Conservation (phyloP, 805 yeast genomes). For the Diddensiella santjacobensis region DNA sequence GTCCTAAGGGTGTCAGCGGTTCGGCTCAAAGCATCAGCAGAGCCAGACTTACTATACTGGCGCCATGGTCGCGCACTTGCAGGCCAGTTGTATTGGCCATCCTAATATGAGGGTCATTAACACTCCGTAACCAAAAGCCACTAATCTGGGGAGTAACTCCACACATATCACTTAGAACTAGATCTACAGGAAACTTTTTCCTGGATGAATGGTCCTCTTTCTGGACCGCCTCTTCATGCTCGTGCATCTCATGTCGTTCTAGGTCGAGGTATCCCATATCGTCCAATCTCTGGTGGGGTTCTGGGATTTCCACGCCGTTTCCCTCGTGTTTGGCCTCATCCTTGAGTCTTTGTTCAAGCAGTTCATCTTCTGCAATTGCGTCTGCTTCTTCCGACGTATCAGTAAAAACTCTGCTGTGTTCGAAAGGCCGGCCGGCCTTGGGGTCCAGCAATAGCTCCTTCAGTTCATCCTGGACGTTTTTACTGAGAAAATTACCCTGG, state of each 20-base stretch:
- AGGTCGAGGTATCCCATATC: conserved; percentile 24
- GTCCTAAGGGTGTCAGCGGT: conserved; percentile 42
- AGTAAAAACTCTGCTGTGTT: conserved; percentile 3
- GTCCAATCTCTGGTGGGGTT: conserved; percentile 7
- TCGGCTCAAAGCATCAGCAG: neutral
- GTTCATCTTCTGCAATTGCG: conserved; percentile 3
- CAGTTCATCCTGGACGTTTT: conserved; percentile 36
- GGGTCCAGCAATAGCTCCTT: conserved; percentile 26
- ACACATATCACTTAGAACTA: conserved; percentile 79
- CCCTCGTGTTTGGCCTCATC: neutral
- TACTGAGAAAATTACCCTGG: conserved; percentile 82
- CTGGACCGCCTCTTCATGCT: conserved; percentile 5
- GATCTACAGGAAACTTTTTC: conserved; percentile 48
- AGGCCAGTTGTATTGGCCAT: conserved; percentile 89
- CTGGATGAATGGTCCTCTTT: neutral
- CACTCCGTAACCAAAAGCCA: conserved; percentile 56
- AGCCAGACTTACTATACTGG: conserved; percentile 58
- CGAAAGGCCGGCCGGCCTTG: conserved; percentile 25
- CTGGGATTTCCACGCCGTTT: neutral
- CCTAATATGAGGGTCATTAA: conserved; percentile 82
- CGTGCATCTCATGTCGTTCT: conserved; percentile 33
- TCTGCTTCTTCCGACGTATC: conserved; percentile 15
- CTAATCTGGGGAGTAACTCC: conserved; percentile 49
- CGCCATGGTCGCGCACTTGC: conserved; percentile 72
- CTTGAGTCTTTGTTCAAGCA: neutral